Conservation (phyloP, 305 asterid genomes). For the Rubia peregrina region DNA sequence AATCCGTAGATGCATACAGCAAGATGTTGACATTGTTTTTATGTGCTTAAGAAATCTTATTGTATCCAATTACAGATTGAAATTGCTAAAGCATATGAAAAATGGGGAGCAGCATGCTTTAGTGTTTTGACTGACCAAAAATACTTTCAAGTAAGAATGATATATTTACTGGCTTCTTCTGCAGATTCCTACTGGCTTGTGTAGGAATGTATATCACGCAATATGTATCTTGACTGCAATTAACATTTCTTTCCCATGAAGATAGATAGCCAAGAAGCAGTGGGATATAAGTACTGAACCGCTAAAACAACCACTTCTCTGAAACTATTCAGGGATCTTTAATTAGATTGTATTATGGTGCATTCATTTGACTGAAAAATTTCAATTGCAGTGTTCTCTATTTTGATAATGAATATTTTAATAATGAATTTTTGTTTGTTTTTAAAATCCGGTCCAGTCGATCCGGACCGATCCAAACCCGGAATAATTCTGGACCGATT, state of each 20-base stretch:
- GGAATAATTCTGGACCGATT: too few species aligned
- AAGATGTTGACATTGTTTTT: constrained; percentile 6
- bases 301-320: too few species aligned
- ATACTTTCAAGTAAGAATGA: constrained; percentile 62
- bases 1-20: not conserved
- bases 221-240: constrained; percentile 1
- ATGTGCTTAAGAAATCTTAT: not conserved
- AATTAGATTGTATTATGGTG: not conserved
- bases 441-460: too few species aligned
- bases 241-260: not conserved
- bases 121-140: constrained; percentile 86
- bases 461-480: too few species aligned
- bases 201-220: not conserved
- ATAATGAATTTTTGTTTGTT: too few species aligned
- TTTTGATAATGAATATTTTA: too few species aligned
- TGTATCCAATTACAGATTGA: constrained; percentile 50
- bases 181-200: not conserved
- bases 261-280: too few species aligned
- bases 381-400: not conserved
- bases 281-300: not conserved
- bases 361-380: not conserved
- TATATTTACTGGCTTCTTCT: not conserved
- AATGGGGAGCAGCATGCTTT: constrained; percentile 97
- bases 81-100: constrained; percentile 91
- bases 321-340: not conserved